Conservation (phyloP, 1,284 basidiomycete genomes). For the Ustilago curta region DNA sequence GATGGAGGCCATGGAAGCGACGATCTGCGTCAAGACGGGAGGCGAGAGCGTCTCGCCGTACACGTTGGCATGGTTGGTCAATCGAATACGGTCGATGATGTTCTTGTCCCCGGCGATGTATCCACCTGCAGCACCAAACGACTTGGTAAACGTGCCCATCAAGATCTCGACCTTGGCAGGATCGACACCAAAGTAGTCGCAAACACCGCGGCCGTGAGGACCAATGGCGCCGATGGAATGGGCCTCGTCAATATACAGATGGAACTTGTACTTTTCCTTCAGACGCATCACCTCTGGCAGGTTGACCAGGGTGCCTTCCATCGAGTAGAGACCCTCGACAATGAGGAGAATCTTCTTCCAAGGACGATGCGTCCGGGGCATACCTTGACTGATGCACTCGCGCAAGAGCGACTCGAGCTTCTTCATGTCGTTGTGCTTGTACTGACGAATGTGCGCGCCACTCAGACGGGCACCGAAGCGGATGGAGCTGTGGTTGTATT, state of each 20-base stretch:
- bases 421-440: conserved; percentile 96
- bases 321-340: conserved; percentile 95
- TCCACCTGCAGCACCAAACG: conserved; percentile 95
- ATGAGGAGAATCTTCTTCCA: conserved; percentile 98
- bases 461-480: conserved; percentile 90
- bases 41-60: conserved; percentile 94
- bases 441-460: conserved; percentile 89
- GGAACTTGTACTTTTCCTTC: conserved; percentile 98
- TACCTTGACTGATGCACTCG: conserved; percentile 95
- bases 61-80: conserved; percentile 83
- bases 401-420: conserved; percentile 83
- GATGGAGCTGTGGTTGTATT: conserved; percentile 95
- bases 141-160: conserved; percentile 99
- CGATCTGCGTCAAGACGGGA: conserved; percentile 88
- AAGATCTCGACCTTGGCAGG: conserved; percentile 87
- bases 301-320: conserved; percentile 95
- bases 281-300: conserved; percentile 85
- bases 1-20: conserved; percentile 93
- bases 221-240: conserved; percentile 97
- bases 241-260: conserved; percentile 95
- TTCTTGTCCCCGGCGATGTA: conserved; percentile 88
- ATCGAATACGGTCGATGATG: conserved; percentile 83
- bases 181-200: conserved; percentile 91
- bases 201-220: conserved; percentile 90
- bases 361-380: conserved; percentile 94